Conservation (phyloP, 148 eudicot species). For the Chenopodium quinoa region DNA sequence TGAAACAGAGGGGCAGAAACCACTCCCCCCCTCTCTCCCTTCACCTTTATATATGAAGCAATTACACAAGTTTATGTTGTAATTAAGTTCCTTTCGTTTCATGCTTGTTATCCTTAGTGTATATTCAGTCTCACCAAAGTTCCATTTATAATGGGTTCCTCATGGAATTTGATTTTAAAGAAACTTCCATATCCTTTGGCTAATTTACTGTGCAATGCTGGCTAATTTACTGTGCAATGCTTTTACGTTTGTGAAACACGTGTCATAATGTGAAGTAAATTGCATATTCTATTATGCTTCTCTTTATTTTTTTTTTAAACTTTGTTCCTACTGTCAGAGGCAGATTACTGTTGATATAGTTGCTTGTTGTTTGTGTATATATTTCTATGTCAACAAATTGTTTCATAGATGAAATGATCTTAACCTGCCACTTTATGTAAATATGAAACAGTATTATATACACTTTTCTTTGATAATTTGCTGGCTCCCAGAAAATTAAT, state of each 20-base stretch:
- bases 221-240: background rate
- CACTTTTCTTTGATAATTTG: background rate
- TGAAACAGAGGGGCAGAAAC: too few species aligned
- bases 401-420: background rate
- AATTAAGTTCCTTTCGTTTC: too few species aligned
- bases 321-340: background rate
- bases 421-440: background rate
- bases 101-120: background rate
- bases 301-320: background rate
- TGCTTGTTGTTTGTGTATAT: background rate
- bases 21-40: too few species aligned
- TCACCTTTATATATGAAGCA: too few species aligned
- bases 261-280: background rate
- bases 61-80: background rate
- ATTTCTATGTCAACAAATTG: background rate
- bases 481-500: background rate
- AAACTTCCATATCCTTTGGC: background rate
- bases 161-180: background rate
- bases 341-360: background rate
- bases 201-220: background rate
- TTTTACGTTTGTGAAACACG: background rate
- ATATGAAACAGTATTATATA: background rate
- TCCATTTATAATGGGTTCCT: too few species aligned
- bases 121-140: background rate
- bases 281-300: background rate